phyloP scores from a whole-genome alignment of 192 early-diverging fungal species.

The Backusella liffmaniae region DNA sequence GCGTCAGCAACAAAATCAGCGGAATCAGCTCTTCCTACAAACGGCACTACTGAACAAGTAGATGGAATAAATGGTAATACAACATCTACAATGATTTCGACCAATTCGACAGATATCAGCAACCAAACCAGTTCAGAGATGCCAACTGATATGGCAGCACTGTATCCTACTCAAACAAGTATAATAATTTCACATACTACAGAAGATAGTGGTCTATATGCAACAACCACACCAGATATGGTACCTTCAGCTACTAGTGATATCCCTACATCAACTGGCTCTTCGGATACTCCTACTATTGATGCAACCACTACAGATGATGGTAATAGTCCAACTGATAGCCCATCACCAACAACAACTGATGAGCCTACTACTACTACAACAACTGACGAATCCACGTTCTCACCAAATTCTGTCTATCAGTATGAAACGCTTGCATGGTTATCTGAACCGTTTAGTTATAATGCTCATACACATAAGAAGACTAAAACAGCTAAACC shows the following conservation, averaged over 20 bases:
- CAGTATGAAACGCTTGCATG: conserved; percentile 26
- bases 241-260: not conserved
- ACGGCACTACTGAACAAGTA: not conserved
- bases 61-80: not conserved
- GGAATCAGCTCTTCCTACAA: not conserved
- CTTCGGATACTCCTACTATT: not conserved
- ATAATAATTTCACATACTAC: not conserved
- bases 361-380: not conserved
- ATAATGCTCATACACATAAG: not conserved
- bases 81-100: not conserved
- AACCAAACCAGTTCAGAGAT: not conserved
- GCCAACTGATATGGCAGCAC: not conserved
- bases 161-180: not conserved
- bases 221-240: not conserved
- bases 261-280: not conserved
- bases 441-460: conserved; percentile 21
- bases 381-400: not conserved
- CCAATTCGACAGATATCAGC: not conserved
- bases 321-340: not conserved
- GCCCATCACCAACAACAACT: not conserved
- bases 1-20: not conserved
- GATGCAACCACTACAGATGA: not conserved
- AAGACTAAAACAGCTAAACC: not conserved
- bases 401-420: conserved; percentile 14
- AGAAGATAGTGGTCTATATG: not conserved